Evolutionary conservation across 164 flowering plant species (phyloP), one percentile per base, ranked within the genome.

Genomic region (Macadamia integrifolia): DNA sequence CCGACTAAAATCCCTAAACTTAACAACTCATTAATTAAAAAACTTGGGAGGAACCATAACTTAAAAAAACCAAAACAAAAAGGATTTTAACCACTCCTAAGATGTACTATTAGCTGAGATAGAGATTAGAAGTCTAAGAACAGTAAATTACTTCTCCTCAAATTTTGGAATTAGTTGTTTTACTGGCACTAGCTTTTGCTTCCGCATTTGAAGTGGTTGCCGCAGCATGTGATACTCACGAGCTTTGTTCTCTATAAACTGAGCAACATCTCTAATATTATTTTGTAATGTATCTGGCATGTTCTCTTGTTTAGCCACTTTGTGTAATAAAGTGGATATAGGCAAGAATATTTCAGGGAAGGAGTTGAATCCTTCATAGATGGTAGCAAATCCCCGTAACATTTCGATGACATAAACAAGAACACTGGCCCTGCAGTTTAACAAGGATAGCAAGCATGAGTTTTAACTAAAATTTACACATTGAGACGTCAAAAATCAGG

Each of bases 341-440:
- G 94, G 95, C 77, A 71, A 64, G 74, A 92, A 95, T 65, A 85
- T 77, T 78, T 92, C 97, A n/a, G 98, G 90, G 61, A 89, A 95
- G 65, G 97, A 90, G 64, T 76, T 88, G 48, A 88, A 71, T 67
- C 70, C 84, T 61, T 64, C 88, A 66, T 82, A 84, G 6, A 75
- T 62, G 29, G 79, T 69, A 17, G 82, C 85, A 78, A 84, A 91
- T 65, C 95, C 98, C 53, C 71, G 66, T 11, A 92, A 80, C 17
- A 84, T 83, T 71, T 88, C 96, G 28, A 84, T 42, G 30, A 83
- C 76, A 5, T 87, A 78, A 6, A 76, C 55, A 64, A 95, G 80
- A 64, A 87, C 65, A 63, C 91, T 80, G 66, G 88, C 96, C 88
- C 99, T 95, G 97, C 64, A 81, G n/a, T 35, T 18, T 14, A 35